Conservation (phyloP, 75 land plant species). For the Isoetes taiwanensis region DNA sequence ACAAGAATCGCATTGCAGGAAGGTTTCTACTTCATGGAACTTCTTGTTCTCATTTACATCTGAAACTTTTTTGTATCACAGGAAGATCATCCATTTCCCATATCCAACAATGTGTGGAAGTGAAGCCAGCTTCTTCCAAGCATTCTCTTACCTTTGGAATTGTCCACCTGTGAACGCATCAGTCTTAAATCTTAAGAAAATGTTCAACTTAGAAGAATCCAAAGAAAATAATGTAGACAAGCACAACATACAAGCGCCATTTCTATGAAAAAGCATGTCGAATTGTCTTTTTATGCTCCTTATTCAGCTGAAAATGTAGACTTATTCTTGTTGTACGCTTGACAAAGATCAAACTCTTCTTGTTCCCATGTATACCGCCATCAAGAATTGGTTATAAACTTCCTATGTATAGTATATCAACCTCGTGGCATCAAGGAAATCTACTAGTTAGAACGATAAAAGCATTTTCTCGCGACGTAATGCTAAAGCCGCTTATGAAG, state of each 20-base stretch:
- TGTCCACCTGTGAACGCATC: conserved; percentile 81
- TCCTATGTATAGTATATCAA: not conserved
- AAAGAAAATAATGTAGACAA: not conserved
- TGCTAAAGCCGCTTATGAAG: too few species aligned
- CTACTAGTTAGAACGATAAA: too few species aligned
- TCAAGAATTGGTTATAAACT: too few species aligned
- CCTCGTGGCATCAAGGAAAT: not conserved
- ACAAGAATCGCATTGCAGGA: too few species aligned
- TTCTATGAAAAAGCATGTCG: conserved; percentile 81
- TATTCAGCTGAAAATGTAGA: conserved; percentile 52
- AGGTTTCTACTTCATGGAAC: too few species aligned
- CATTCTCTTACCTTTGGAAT: conserved; percentile 78
- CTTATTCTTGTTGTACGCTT: conserved; percentile 70
- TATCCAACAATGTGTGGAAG: conserved; percentile 62
- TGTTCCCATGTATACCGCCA: conserved; percentile 86
- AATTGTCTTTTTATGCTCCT: conserved; percentile 32
- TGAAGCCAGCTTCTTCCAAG: conserved; percentile 67
- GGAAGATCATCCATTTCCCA: too few species aligned
- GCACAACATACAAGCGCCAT: conserved; percentile 87
- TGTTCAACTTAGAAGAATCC: not conserved
- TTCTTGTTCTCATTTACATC: too few species aligned
- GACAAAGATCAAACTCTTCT: conserved; percentile 62
- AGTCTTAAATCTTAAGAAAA: too few species aligned
- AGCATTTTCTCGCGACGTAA: too few species aligned
- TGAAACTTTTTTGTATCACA: too few species aligned